Evolutionary conservation across 345 rosid species (phyloP), one percentile per base, ranked within the genome.

Genomic region (Moricandia arvensis): DNA sequence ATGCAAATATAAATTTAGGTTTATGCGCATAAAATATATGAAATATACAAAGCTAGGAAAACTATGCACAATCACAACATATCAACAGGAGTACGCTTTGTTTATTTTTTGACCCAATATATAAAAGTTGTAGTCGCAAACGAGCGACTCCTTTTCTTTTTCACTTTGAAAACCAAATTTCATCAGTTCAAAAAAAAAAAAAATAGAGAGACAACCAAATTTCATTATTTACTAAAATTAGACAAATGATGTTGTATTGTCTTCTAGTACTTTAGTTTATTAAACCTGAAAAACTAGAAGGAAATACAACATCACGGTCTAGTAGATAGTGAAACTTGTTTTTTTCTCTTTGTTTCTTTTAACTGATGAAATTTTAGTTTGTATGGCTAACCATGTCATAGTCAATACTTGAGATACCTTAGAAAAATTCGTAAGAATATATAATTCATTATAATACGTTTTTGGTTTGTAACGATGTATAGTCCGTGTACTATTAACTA

Each of bases 51-150:
- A n/a, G n/a, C n/a, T n/a, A n/a, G n/a, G n/a, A n/a, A n/a, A n/a
- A n/a, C n/a, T n/a, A n/a, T n/a, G n/a, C n/a, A n/a, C n/a, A n/a
- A n/a, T n/a, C n/a, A n/a, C n/a, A n/a, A n/a, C n/a, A n/a, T n/a
- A n/a, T n/a, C n/a, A n/a, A n/a, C n/a, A 55, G 49, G 43, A 51
- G 69, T 55, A 64, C 71, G 75, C 64, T 70, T 77, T 64, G 71
- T 47, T 47, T 58, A 43, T 64, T 33, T 45, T 59, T 64, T 77
- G 79, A 62, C 17, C 61, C 75, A 63, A 37, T 41, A 6, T 27
- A 30, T 31, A n/a, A 69, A 76, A 69, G 65, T 63, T 62, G 29
- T 76, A 53, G 51, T 53, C 17, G 35, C 17, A 51, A 75, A 24
- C 33, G 69, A 61, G 58, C 12, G 64, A 61, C 45, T 53, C 41